phyloP scores from a whole-genome alignment of 2,329 filamentous ascomycete species.

The Orbilia blumenaviensis region DNA sequence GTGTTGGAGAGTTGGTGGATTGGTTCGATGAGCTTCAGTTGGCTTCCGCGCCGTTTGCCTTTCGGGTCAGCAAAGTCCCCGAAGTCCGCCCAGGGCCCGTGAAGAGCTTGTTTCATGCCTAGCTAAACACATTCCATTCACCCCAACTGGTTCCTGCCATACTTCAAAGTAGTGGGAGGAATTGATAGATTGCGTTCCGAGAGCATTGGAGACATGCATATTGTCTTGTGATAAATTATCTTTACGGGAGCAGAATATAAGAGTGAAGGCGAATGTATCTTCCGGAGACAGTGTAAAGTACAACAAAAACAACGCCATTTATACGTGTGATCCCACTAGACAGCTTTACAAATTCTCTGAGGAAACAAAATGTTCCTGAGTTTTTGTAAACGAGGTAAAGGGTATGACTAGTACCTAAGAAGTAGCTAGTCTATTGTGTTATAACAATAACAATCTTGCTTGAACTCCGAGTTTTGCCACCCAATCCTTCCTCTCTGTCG shows the following conservation, averaged over 20 bases:
- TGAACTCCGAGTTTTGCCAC: neutral
- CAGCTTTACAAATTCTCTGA: neutral
- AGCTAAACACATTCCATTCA: neutral
- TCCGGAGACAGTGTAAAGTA: too few species aligned
- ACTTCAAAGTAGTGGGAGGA: too few species aligned
- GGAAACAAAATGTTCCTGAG: neutral
- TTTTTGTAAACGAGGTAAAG: neutral
- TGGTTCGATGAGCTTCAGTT: conserved; percentile 40
- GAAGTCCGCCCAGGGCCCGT: conserved; percentile 30
- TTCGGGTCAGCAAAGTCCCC: conserved; percentile 47
- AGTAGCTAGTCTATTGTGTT: neutral
- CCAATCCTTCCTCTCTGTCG: neutral
- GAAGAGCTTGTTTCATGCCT: neutral
- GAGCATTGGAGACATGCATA: too few species aligned
- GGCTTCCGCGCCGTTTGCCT: conserved; percentile 27
- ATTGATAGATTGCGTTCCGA: too few species aligned
- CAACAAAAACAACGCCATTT: neutral
- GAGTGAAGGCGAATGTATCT: too few species aligned
- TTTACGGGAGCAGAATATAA: too few species aligned
- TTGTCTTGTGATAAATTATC: too few species aligned
- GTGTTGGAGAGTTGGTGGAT: neutral
- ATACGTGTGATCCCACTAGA: neutral
- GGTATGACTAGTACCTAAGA: too few species aligned
- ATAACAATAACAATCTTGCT: neutral
- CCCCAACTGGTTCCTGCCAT: too few species aligned